phyloP scores from a whole-genome alignment of 257 asterid genomes.

The Solanum arcanum region DNA sequence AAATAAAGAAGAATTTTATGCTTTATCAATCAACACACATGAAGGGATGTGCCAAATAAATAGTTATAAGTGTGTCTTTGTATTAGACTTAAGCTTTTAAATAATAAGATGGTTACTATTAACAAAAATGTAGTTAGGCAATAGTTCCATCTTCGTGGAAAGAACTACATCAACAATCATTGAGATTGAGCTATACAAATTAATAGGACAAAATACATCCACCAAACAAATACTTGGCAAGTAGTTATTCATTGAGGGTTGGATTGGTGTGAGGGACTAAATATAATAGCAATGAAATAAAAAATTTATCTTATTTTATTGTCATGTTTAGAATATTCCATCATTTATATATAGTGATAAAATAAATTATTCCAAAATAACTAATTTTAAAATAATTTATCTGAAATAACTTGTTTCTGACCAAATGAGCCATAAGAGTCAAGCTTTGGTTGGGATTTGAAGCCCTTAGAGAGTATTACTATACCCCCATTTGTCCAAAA shows the following conservation, averaged over 20 bases:
- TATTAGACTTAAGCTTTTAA: background rate
- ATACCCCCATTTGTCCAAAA: background rate
- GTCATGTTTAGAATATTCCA: accelerated
- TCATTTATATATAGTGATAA: too few relatives aligned
- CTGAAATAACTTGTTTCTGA: too few relatives aligned
- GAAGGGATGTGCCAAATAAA: background rate
- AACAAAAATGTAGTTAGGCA: background rate
- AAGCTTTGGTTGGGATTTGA: background rate
- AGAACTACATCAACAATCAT: background rate
- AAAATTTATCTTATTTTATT: too few relatives aligned
- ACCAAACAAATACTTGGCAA: background rate
- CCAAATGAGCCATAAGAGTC: background rate
- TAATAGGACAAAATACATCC: background rate
- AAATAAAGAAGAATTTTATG: background rate
- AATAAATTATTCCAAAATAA: too few relatives aligned
- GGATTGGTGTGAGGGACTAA: too few relatives aligned
- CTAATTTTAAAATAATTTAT: too few relatives aligned
- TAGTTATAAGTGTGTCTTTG: background rate
- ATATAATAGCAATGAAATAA: too few relatives aligned
- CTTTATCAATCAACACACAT: background rate
- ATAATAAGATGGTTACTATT: background rate
- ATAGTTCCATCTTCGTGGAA: background rate
- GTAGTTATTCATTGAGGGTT: background rate
- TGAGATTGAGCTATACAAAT: background rate
- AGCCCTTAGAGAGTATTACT: background rate